Evolutionary conservation across 345 rosid species (phyloP).

Genomic region (Rhodamnia rubescens): DNA sequence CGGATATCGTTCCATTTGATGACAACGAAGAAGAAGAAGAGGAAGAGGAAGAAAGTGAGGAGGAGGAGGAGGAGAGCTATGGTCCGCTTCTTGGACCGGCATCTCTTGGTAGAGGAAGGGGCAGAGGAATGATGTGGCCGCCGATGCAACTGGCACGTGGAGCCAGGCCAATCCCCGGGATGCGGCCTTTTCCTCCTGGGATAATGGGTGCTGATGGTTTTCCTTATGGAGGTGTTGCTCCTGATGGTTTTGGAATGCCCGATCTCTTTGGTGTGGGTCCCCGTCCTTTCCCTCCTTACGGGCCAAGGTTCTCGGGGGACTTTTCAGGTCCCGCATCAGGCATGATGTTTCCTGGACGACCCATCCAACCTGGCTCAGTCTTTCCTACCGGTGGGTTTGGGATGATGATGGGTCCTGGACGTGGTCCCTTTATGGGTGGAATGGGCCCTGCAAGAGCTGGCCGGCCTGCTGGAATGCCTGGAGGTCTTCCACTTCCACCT

Average conservation of each 20-base stretch:
- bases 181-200: constrained; percentile 73
- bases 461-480: constrained; percentile 41
- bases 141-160: constrained; percentile 80
- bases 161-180: constrained; percentile 76
- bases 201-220: constrained; percentile 85
- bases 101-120: constrained; percentile 80
- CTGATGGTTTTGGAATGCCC: constrained; percentile 82
- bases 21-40: constrained; percentile 98
- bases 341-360: constrained; percentile 95
- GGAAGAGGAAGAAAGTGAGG: constrained; percentile 62
- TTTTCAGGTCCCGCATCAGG: constrained; percentile 67
- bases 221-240: constrained; percentile 51
- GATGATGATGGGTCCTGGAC: constrained; percentile 91
- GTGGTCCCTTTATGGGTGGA: constrained; percentile 75
- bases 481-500: constrained; percentile 27
- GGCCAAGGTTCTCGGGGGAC: constrained; percentile 88
- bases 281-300: constrained; percentile 75
- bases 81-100: constrained; percentile 19
- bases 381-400: constrained; percentile 85
- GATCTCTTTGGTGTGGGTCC: constrained; percentile 78
- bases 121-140: constrained; percentile 97
- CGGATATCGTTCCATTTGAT: constrained; percentile 93
- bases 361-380: constrained; percentile 65
- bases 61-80: constrained; percentile 62
- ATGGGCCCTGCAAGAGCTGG: constrained; percentile 27